Evolutionary conservation across 805 yeast species (phyloP).

Genomic region (Candida piceae): DNA sequence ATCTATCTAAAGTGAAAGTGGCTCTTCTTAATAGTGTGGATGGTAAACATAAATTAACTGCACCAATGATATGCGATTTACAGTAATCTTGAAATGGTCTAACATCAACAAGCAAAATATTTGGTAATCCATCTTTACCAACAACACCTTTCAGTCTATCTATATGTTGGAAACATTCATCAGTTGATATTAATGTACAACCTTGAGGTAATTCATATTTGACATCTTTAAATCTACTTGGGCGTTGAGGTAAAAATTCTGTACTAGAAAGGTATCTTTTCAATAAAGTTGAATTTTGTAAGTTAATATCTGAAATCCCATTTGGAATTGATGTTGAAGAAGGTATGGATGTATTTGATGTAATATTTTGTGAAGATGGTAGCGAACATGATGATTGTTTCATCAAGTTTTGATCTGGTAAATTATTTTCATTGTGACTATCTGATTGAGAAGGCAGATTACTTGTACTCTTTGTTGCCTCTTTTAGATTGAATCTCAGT

Average conservation of each 20-base stretch:
- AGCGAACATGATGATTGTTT: too few relatives aligned
- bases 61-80: conserved; percentile 47
- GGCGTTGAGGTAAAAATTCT: conserved; percentile 13
- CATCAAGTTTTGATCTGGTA: too few relatives aligned
- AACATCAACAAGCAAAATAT: conserved; percentile 60
- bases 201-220: conserved; percentile 20
- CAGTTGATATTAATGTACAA: conserved; percentile 15
- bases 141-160: conserved; percentile 14
- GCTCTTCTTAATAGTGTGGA: conserved; percentile 79
- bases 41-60: conserved; percentile 81
- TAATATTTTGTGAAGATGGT: too few relatives aligned
- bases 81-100: conserved; percentile 76
- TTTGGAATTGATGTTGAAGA: too few relatives aligned
- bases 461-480: conserved; percentile 1
- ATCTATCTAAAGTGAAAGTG: conserved; percentile 60
- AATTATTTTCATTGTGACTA: too few relatives aligned
- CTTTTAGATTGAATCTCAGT: conserved; percentile 5
- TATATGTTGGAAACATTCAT: conserved; percentile 15
- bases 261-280: conserved; percentile 13
- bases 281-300: conserved; percentile 3
- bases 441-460: background rate
- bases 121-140: conserved; percentile 24
- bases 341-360: too few relatives aligned
- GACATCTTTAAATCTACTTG: conserved; percentile 19
- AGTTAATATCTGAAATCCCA: too few relatives aligned